These are phyloP conservation scores for Guillardia theta DNA, from an alignment of 78 protist genomes.

Conservation along the genomic window DNA sequence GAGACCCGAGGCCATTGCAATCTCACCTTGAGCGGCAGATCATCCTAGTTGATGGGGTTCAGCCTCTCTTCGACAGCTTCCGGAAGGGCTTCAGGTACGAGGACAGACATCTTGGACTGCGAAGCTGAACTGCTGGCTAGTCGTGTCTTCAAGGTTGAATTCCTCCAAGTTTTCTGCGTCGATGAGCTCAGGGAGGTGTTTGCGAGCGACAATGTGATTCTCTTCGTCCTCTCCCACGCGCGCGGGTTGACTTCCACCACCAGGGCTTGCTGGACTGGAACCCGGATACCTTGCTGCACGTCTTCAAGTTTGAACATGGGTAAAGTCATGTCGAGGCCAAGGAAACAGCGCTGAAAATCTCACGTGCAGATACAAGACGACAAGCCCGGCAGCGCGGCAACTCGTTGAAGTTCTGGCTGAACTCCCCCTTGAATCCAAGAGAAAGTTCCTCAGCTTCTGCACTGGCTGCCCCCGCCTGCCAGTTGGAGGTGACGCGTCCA, in stretches of 20 bases:
- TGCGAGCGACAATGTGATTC: not conserved
- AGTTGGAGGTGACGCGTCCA: slow-evolving; percentile 8
- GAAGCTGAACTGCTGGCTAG: no score
- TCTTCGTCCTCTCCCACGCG: not conserved
- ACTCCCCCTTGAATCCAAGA: not conserved
- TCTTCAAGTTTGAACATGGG: slow-evolving; percentile 12
- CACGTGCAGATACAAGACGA: not conserved
- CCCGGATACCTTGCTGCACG: not conserved
- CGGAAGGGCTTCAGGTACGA: not conserved
- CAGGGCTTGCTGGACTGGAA: not conserved
- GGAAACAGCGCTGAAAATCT: no score
- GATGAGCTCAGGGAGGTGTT: not conserved
- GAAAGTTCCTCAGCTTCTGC: slow-evolving; percentile 36
- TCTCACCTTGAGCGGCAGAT: no score
- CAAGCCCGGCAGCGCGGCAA: not conserved
- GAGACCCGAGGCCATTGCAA: no score
- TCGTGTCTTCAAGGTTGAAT: not conserved
- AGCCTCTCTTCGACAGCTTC: not conserved
- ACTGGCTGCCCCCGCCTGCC: slow-evolving; percentile 44
- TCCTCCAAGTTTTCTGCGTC: not conserved
- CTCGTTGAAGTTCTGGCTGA: not conserved
- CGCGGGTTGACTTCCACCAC: no score
- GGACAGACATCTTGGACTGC: no score
- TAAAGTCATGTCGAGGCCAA: no score
- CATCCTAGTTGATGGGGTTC: not conserved